Conservation (phyloP, 1,284 basidiomycete species). For the Heliocybe sulcata region DNA sequence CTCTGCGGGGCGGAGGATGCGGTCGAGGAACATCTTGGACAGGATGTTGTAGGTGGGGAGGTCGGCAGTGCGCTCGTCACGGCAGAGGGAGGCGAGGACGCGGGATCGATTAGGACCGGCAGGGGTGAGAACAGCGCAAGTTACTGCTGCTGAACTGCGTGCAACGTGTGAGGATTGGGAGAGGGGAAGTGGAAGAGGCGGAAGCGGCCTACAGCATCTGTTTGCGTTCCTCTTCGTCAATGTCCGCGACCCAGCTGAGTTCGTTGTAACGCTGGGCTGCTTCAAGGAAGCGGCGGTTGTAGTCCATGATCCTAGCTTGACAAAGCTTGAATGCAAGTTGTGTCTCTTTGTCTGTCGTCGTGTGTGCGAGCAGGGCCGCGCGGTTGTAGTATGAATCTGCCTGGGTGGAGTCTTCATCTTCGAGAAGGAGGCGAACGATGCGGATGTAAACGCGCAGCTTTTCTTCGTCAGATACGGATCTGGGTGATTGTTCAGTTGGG, state of each 20-base stretch:
- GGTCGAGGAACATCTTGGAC: constrained; percentile 95
- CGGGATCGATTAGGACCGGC: constrained; percentile 94
- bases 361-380: constrained; percentile 85
- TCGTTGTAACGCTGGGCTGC: constrained; percentile 96
- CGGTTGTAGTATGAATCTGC: constrained; percentile 97
- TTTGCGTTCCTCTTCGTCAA: constrained; percentile 85
- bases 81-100: constrained; percentile 84
- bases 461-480: constrained; percentile 73
- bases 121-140: constrained; percentile 94
- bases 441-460: constrained; percentile 90
- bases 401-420: constrained; percentile 90
- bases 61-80: constrained; percentile 84
- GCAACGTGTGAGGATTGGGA: neutral
- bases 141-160: constrained; percentile 80
- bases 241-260: constrained; percentile 79
- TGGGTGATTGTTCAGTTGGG: constrained; percentile 18
- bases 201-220: constrained; percentile 69
- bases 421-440: constrained; percentile 90
- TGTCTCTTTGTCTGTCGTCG: constrained; percentile 69
- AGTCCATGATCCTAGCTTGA: constrained; percentile 91
- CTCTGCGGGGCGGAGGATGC: constrained; percentile 86
- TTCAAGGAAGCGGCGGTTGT: constrained; percentile 86
- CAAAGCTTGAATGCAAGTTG: constrained; percentile 81
- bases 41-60: constrained; percentile 86
- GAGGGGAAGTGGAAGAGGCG: constrained; percentile 3